Percentiles rank a stretch among this genome's conserved stretches.
Conservation (phyloP, 176 grass and related monocot species). For the Guadua angustifolia region DNA sequence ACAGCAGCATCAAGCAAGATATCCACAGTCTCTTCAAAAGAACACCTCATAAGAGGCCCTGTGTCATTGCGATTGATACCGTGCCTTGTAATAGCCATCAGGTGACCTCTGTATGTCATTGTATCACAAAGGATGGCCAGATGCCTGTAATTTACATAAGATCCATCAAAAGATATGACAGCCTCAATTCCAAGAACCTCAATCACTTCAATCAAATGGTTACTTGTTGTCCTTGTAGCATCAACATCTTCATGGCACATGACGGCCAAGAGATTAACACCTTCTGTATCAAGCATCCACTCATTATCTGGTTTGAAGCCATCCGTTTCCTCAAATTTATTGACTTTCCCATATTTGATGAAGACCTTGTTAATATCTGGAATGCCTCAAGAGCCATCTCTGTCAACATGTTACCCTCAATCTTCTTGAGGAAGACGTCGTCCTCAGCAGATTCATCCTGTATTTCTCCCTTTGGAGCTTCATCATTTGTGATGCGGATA, state of each 20-base stretch:
- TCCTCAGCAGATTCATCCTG: constrained; percentile 96
- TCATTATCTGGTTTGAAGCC: constrained; percentile 82
- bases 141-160: constrained; percentile 95
- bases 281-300: constrained; percentile 99
- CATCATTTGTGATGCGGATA: constrained; percentile 93
- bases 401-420: constrained; percentile 95
- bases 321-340: constrained; percentile 73
- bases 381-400: constrained; percentile 98
- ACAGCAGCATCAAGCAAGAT: constrained; percentile 95
- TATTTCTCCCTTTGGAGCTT: constrained; percentile 91
- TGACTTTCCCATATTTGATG: constrained; percentile 81
- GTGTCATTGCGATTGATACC: constrained; percentile 96
- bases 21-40: constrained; percentile 91
- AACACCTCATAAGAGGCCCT: constrained; percentile 92
- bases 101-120: constrained; percentile 92
- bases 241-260: constrained; percentile 98
- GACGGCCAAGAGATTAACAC: constrained; percentile 93
- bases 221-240: constrained; percentile 93
- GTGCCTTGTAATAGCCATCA: constrained; percentile 95
- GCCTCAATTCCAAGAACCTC: constrained; percentile 98
- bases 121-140: constrained; percentile 97
- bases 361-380: constrained; percentile 99
- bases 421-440: constrained; percentile 92
- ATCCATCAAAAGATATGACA: constrained; percentile 98
- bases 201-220: constrained; percentile 96